Evolutionary conservation across 208 protist species (phyloP), one percentile per base, ranked within the genome.

Genomic region (Trypanosoma rangeli): DNA sequence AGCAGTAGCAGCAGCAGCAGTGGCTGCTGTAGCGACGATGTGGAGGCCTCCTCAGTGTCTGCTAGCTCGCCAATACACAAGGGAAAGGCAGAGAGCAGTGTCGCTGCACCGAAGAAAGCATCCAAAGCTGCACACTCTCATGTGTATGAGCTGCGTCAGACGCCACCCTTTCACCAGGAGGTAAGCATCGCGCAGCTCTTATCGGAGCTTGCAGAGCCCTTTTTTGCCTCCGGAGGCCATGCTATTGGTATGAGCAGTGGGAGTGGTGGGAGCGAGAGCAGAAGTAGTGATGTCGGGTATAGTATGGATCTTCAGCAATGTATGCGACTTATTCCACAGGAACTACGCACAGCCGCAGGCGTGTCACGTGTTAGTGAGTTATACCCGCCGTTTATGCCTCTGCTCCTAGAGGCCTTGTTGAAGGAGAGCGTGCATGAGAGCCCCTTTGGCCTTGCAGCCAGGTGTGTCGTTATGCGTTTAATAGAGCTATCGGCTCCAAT

Each of bases 391-490:
- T 67, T 85, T 63, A 7, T 78, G 20, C 68, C 69, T 20, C 26
- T 73, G 15, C 26, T 85, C 2, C 65, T 82, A n/a, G 77, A 82
- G 39, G 57, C 63, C 18, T 59, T 82, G 16, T 26, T 82, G 44
- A 74, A 71, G 68, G 59, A 74, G 50, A 59, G 66, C 53, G 54
- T 65, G 10, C 49, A 60, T 33, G 35, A 35, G 1, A 53, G 50
- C 33, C 4, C n/a, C 5, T 37, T 57, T 10, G 63, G 61, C n/a
- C 31, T 64, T 13, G 65, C 64, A 28, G 61, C 63, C n/a, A 67
- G 77, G 12, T 8, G 48, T 16, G 65, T 58, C 3, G 4, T 74
- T 5, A 13, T 65, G 16, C 63, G 66, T 7, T 37, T 82, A 22
- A 44, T 58, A 33, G 77, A 82, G 49, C 70, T 73, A 9, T 52